Evolutionary conservation across 2,329 filamentous ascomycete species (phyloP).

Genomic region (Hymenoscyphus linearis): DNA sequence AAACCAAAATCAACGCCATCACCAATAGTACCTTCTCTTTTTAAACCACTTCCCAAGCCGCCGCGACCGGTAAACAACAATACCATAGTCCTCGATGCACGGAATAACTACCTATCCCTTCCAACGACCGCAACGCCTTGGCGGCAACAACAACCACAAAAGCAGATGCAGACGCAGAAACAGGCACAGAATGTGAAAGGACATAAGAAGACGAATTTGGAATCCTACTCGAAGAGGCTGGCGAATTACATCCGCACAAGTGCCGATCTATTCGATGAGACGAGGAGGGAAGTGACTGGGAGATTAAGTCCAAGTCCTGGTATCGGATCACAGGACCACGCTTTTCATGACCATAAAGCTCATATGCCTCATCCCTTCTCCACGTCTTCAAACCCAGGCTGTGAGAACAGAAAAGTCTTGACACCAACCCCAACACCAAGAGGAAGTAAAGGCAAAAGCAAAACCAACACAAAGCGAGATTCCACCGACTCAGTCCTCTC

Average conservation of each 20-base stretch:
- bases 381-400: not conserved
- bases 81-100: not conserved
- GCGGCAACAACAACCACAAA: not conserved
- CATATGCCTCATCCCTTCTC: conserved; percentile 3
- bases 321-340: conserved; percentile 6
- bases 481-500: conserved; percentile 6
- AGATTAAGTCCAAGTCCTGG: conserved; percentile 10
- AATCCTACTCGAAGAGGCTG: conserved; percentile 8
- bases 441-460: not conserved
- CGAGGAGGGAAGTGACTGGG: conserved; percentile 10
- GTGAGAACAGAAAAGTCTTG: not conserved
- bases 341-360: conserved; percentile 6
- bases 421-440: not conserved
- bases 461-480: not conserved
- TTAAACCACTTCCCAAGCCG: not conserved
- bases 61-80: not conserved
- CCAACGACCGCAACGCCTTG: not conserved
- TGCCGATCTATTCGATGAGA: conserved; percentile 14
- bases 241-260: conserved; percentile 10
- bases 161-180: not conserved
- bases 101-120: not conserved
- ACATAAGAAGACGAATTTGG: not conserved
- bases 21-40: not conserved
- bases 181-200: too few species aligned
- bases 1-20: not conserved